Evolutionary conservation across 345 rosid species (phyloP).

Genomic region (Dipteronia dyeriana): DNA sequence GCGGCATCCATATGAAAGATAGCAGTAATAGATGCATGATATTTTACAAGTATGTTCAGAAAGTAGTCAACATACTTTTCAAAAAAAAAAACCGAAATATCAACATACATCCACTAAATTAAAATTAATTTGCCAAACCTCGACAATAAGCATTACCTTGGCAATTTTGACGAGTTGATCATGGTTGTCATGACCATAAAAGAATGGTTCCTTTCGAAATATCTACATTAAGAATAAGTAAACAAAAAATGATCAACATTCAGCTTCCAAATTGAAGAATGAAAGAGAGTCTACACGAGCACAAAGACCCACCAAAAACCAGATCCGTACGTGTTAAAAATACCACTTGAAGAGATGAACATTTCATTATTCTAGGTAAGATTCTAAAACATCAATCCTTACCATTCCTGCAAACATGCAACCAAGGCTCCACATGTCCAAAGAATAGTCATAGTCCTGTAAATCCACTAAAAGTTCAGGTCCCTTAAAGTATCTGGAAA

Average conservation of each 20-base stretch:
- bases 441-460: slow-evolving; percentile 95
- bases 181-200: slow-evolving; percentile 97
- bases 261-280: not conserved
- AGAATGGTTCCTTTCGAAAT: slow-evolving; percentile 95
- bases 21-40: not conserved
- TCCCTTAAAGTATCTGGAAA: slow-evolving; percentile 82
- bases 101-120: not conserved
- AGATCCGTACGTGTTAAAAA: not conserved
- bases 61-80: not conserved
- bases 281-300: not conserved
- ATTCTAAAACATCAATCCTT: slow-evolving; percentile 24
- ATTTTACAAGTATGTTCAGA: not conserved
- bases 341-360: not conserved
- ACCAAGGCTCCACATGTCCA: slow-evolving; percentile 99
- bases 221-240: slow-evolving; percentile 43
- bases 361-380: not conserved
- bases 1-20: not conserved
- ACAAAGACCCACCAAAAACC: not conserved
- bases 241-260: slow-evolving; percentile 18
- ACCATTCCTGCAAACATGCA: slow-evolving; percentile 99
- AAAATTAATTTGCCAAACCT: slow-evolving; percentile 6
- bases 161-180: slow-evolving; percentile 97
- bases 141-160: slow-evolving; percentile 53
- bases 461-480: slow-evolving; percentile 95
- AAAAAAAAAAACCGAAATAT: too few relatives aligned